Evolutionary conservation across 2,329 filamentous ascomycete genomes (phyloP).

Genomic region (Trichothecium roseum): DNA sequence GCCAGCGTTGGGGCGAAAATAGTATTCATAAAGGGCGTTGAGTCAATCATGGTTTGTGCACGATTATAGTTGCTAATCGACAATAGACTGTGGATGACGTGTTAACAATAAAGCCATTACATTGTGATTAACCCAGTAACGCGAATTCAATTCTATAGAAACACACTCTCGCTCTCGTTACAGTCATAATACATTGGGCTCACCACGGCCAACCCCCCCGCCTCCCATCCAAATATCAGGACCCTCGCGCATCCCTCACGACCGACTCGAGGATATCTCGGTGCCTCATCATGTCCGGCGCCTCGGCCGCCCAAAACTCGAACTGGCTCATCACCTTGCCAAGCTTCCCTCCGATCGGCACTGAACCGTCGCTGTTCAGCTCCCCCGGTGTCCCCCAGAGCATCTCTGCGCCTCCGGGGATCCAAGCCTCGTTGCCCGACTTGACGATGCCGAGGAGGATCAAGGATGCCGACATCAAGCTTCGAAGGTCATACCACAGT

Average conservation of each 20-base stretch:
- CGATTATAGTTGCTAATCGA: no score
- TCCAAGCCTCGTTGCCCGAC: constrained; percentile 10
- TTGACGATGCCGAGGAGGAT: constrained; percentile 10
- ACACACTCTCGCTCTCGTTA: no score
- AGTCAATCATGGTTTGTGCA: no score
- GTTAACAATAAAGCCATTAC: no score
- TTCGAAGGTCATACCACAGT: constrained; percentile 13
- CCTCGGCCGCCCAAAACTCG: constrained; percentile 10
- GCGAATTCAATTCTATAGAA: no score
- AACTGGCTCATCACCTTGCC: constrained; percentile 10
- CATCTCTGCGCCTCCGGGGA: constrained; percentile 8
- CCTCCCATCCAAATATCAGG: no score
- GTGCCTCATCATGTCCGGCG: constrained; percentile 8
- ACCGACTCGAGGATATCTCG: constrained; percentile 7
- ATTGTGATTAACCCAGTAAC: no score
- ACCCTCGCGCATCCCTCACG: constrained; percentile 8
- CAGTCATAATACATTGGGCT: no score
- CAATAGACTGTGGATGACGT: no score
- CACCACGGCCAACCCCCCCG: no score
- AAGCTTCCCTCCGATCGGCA: constrained; percentile 9
- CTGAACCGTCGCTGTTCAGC: constrained; percentile 4
- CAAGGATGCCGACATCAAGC: constrained; percentile 10
- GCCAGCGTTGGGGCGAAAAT: no score
- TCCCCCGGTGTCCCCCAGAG: constrained; percentile 7
- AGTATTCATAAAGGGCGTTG: no score